A percentile compares a stretch with the other conserved stretches of the same genome.
Evolutionary conservation across 176 grass and related monocot genomes (phyloP).

Genomic region (Elaeis guineensis): DNA sequence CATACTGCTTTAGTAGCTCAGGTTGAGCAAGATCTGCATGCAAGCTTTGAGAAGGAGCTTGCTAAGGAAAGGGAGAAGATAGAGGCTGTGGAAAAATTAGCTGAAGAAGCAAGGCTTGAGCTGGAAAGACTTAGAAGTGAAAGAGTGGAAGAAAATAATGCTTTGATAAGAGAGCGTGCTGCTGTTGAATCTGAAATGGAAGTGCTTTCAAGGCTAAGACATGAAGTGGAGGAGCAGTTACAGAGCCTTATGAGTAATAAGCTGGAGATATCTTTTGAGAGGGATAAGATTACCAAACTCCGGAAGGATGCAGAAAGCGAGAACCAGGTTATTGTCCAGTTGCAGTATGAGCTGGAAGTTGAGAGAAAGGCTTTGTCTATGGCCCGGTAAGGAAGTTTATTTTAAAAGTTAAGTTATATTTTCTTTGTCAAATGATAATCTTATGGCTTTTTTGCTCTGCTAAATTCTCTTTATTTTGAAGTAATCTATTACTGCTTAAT

Average conservation of each 20-base stretch:
- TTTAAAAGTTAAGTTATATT: not conserved
- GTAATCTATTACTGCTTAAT: too few species aligned
- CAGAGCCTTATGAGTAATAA: conserved; percentile 77
- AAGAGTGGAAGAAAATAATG: conserved; percentile 73
- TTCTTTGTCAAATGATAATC: not conserved
- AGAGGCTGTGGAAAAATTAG: conserved; percentile 60
- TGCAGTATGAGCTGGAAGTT: conserved; percentile 93
- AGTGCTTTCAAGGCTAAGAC: conserved; percentile 59
- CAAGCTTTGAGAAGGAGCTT: conserved; percentile 66
- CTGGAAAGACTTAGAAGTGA: conserved; percentile 59
- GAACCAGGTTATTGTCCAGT: conserved; percentile 48
- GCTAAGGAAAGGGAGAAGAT: conserved; percentile 63
- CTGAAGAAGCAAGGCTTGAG: conserved; percentile 63
- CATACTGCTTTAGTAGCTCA: conserved; percentile 74
- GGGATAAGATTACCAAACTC: conserved; percentile 65
- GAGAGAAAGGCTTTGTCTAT: conserved; percentile 92
- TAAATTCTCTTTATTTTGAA: too few species aligned
- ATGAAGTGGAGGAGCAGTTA: conserved; percentile 79
- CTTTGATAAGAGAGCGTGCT: conserved; percentile 51
- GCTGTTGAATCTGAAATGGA: conserved; percentile 93
- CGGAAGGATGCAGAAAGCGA: conserved; percentile 66
- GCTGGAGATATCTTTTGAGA: conserved; percentile 79
- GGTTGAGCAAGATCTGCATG: conserved; percentile 83
- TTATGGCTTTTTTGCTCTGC: too few species aligned
- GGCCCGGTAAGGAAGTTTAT: conserved; percentile 47